Evolutionary conservation across 2,329 filamentous ascomycete genomes (phyloP).

Genomic region (Coniochaeta prunicola): DNA sequence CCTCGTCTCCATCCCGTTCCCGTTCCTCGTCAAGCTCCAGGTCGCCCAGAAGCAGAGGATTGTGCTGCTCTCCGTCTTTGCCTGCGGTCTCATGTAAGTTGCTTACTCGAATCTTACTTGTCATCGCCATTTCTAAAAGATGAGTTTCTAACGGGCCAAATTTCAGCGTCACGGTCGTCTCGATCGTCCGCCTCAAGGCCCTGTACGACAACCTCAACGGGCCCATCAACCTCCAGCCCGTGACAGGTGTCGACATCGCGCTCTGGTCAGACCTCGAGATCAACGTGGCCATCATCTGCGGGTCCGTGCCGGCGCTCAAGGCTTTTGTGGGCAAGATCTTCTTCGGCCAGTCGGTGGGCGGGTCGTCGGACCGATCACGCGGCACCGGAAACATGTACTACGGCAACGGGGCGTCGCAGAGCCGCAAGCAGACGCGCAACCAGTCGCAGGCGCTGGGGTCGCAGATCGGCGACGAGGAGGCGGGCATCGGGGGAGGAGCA

Average conservation of each 20-base stretch:
- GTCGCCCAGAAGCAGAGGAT: slow-evolving; percentile 31
- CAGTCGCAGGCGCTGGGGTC: not conserved
- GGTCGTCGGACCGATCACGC: not conserved
- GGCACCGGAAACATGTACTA: too few relatives aligned
- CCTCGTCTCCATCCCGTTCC: slow-evolving; percentile 18
- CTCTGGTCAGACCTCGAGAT: slow-evolving; percentile 20
- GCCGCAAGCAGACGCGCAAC: not conserved
- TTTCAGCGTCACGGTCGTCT: slow-evolving; percentile 10
- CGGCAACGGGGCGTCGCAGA: not conserved
- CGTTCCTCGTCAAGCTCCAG: slow-evolving; percentile 22
- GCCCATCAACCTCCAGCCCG: slow-evolving; percentile 3
- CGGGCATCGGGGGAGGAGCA: not conserved
- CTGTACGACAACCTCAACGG: slow-evolving; percentile 6
- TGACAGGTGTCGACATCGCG: slow-evolving; percentile 13
- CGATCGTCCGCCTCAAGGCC: slow-evolving; percentile 13
- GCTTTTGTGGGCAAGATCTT: slow-evolving; percentile 30
- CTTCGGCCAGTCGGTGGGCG: slow-evolving; percentile 9
- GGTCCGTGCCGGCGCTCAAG: slow-evolving; percentile 30
- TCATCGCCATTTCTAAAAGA: not conserved
- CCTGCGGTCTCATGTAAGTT: slow-evolving; percentile 15
- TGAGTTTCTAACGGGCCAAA: slow-evolving; percentile 13
- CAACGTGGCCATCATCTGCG: slow-evolving; percentile 29
- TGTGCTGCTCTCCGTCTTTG: slow-evolving; percentile 30
- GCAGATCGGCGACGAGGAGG: not conserved
- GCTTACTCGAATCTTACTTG: not conserved